These are phyloP conservation scores for Sarocladium oryzae DNA, from an alignment of 2,329 filamentous ascomycete species.

Conservation along the genomic window DNA sequence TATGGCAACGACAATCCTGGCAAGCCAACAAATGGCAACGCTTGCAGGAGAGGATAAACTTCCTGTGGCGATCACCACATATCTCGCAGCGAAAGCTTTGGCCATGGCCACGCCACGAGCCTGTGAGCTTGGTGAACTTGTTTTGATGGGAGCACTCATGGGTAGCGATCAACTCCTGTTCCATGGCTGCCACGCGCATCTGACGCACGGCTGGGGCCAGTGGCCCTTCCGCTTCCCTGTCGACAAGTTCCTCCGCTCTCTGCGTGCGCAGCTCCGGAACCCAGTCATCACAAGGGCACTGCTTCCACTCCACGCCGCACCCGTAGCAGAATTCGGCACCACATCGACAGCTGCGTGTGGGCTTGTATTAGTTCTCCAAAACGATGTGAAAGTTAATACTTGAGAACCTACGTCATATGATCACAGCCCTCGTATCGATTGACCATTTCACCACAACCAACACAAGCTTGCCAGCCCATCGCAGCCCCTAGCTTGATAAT, in stretches of 20 bases:
- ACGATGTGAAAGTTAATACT: neutral
- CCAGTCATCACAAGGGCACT: slow-evolving; percentile 11
- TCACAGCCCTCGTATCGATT: slow-evolving; percentile 11
- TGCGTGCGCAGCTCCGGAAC: slow-evolving; percentile 10
- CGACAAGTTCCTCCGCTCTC: slow-evolving; percentile 11
- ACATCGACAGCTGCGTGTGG: slow-evolving; percentile 11
- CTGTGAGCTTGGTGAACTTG: slow-evolving; percentile 10
- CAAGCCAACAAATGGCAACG: slow-evolving; percentile 10
- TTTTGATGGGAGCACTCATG: slow-evolving; percentile 9
- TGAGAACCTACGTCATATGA: slow-evolving; percentile 12
- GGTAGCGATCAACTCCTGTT: slow-evolving; percentile 7
- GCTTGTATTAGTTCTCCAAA: neutral
- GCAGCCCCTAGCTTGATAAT: slow-evolving; percentile 1
- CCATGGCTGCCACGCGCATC: slow-evolving; percentile 8
- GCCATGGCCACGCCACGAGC: neutral
- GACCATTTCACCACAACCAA: slow-evolving; percentile 12
- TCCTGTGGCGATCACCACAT: slow-evolving; percentile 6
- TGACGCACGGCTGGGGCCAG: slow-evolving; percentile 9
- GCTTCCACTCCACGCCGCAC: slow-evolving; percentile 12
- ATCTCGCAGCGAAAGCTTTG: slow-evolving; percentile 10
- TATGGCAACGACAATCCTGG: slow-evolving; percentile 8
- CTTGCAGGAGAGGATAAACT: slow-evolving; percentile 11
- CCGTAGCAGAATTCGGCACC: slow-evolving; percentile 11
- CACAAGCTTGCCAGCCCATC: slow-evolving; percentile 10
- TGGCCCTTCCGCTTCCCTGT: slow-evolving; percentile 10